phyloP scores from a whole-genome alignment of 345 rosid genomes.

The Lenwebbia sp. region DNA sequence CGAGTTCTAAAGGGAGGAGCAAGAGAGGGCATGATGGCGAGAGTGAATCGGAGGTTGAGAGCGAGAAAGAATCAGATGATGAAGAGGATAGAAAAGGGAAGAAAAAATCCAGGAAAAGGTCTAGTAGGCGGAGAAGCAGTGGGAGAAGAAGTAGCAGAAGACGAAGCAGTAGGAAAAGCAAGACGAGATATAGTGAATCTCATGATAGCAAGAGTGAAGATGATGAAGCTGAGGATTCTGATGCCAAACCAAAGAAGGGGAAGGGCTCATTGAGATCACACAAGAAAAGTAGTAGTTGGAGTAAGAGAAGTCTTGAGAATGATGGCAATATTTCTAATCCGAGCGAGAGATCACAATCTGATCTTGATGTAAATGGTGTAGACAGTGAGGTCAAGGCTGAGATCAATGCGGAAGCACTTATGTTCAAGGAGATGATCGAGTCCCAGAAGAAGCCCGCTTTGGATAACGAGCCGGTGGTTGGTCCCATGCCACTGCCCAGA shows the following conservation, averaged over 20 bases:
- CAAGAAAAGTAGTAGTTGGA: slow-evolving; percentile 26
- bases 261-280: slow-evolving; percentile 13
- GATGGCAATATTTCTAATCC: slow-evolving; percentile 12
- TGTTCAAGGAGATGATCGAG: slow-evolving; percentile 67
- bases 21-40: slow-evolving; percentile 13
- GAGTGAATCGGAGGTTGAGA: slow-evolving; percentile 7
- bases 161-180: slow-evolving; percentile 13
- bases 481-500: slow-evolving; percentile 87
- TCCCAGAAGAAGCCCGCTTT: slow-evolving; percentile 66
- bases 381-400: slow-evolving; percentile 43
- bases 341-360: slow-evolving; percentile 24
- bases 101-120: slow-evolving; percentile 3
- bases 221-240: slow-evolving; percentile 21
- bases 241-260: slow-evolving; percentile 34
- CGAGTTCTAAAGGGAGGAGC: slow-evolving; percentile 15
- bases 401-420: slow-evolving; percentile 54
- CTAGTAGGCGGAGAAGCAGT: neutral
- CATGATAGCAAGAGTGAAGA: slow-evolving; percentile 14
- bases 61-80: slow-evolving; percentile 3
- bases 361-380: slow-evolving; percentile 17
- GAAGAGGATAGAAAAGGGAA: neutral
- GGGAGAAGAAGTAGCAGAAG: slow-evolving; percentile 9
- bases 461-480: slow-evolving; percentile 62
- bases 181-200: neutral
- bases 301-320: slow-evolving; percentile 17